Conservation (phyloP, 495 filamentous ascomycete species). For the Xylaria intraflava region DNA sequence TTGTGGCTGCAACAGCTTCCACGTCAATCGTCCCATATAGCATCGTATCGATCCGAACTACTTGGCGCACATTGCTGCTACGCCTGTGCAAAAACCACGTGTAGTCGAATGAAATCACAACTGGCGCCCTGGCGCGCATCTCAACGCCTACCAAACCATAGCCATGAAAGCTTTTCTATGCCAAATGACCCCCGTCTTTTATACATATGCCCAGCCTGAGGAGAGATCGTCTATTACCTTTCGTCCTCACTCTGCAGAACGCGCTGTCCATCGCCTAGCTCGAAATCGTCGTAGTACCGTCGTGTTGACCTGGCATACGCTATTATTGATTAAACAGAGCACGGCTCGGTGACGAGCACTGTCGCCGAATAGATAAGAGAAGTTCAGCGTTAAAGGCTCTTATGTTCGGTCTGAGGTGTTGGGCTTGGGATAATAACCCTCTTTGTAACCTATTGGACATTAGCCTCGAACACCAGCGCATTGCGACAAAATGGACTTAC, state of each 20-base stretch:
- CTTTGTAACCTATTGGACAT: slow-evolving; percentile 44
- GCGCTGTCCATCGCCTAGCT: background rate
- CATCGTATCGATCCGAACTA: background rate
- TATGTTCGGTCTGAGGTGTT: slow-evolving; percentile 3
- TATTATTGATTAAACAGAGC: slow-evolving; percentile 12
- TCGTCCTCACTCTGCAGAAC: slow-evolving; percentile 11
- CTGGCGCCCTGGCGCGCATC: slow-evolving; percentile 18
- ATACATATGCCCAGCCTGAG: slow-evolving; percentile 26
- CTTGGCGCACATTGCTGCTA: background rate
- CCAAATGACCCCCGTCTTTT: slow-evolving; percentile 23
- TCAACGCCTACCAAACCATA: slow-evolving; percentile 28
- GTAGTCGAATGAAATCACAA: slow-evolving; percentile 15
- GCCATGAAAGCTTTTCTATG: slow-evolving; percentile 25
- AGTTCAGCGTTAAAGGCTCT: slow-evolving; percentile 11
- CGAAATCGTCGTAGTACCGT: slow-evolving; percentile 8
- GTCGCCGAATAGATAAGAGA: background rate
- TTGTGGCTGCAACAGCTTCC: background rate
- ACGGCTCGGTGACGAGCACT: background rate
- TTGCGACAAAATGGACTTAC: slow-evolving; percentile 45
- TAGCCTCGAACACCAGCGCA: slow-evolving; percentile 4
- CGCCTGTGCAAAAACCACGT: background rate
- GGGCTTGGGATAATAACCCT: slow-evolving; percentile 48
- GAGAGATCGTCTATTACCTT: slow-evolving; percentile 27
- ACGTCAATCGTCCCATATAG: background rate
- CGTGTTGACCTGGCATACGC: slow-evolving; percentile 22